phyloP scores from a whole-genome alignment of 2,329 filamentous ascomycete species.

The Elsinoe perseae region DNA sequence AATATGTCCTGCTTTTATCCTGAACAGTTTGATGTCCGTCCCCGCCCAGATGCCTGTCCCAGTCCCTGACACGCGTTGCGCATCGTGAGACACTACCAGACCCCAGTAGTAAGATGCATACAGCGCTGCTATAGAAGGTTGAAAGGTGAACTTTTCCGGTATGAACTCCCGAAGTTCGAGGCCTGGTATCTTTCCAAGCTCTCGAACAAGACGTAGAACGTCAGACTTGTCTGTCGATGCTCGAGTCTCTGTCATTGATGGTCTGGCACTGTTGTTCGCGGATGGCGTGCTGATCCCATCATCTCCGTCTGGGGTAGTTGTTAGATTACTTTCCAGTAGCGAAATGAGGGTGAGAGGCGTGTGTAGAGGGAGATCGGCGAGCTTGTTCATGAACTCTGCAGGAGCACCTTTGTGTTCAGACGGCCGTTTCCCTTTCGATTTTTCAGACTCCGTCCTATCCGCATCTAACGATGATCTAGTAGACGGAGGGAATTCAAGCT shows the following conservation, averaged over 20 bases:
- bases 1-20: constrained; percentile 74
- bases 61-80: constrained; percentile 76
- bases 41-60: constrained; percentile 85
- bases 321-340: constrained; percentile 40
- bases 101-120: constrained; percentile 77
- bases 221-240: constrained; percentile 14
- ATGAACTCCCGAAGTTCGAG: constrained; percentile 64
- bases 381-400: constrained; percentile 72
- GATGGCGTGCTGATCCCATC: constrained; percentile 35
- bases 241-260: constrained; percentile 19
- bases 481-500: constrained; percentile 4
- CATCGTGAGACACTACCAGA: constrained; percentile 83
- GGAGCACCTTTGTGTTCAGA: constrained; percentile 12
- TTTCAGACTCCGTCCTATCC: constrained; percentile 8
- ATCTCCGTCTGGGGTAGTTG: constrained; percentile 1
- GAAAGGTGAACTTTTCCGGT: constrained; percentile 56
- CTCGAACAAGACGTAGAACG: constrained; percentile 25
- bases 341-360: constrained; percentile 76
- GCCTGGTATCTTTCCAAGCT: constrained; percentile 43
- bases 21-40: constrained; percentile 79
- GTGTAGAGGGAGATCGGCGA: constrained; percentile 79
- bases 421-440: constrained; percentile 13
- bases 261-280: constrained; percentile 31
- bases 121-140: constrained; percentile 93
- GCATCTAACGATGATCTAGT: constrained; percentile 7